These are phyloP conservation scores for Coemansia sp. DNA, from an alignment of 192 early-diverging fungal genomes.

Conservation along the genomic window DNA sequence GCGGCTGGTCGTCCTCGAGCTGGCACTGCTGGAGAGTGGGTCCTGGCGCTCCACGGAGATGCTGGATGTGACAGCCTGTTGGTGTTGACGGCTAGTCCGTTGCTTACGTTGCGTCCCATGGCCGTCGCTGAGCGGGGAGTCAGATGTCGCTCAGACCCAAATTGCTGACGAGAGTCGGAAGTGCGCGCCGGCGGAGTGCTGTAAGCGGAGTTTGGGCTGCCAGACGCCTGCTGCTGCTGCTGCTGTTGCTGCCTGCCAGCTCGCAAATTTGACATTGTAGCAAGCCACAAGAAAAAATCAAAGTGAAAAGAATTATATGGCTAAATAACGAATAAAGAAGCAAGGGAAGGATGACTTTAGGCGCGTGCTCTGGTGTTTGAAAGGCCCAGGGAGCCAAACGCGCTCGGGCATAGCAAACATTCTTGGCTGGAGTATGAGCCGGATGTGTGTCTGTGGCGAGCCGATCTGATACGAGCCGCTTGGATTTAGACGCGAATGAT, in stretches of 20 bases:
- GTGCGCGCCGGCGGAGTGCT: background rate
- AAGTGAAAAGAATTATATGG: background rate
- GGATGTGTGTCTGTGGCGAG: background rate
- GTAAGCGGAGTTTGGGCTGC: background rate
- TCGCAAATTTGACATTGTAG: constrained; percentile 7
- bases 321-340: background rate
- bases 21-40: constrained; percentile 2
- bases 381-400: background rate
- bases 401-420: constrained; percentile 8
- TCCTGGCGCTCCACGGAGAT: background rate
- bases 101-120: background rate
- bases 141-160: constrained; percentile 4
- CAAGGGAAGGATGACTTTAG: background rate
- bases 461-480: constrained; percentile 7
- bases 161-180: constrained; percentile 6
- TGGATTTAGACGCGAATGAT: background rate
- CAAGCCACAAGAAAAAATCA: background rate
- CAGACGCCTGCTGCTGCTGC: background rate
- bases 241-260: constrained; percentile 13
- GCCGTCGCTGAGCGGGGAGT: background rate
- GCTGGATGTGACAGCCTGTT: background rate
- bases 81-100: background rate
- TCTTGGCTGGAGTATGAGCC: background rate
- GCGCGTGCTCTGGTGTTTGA: background rate
- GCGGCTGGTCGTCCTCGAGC: background rate